A percentile compares a stretch with the other conserved stretches of the same genome.
Evolutionary conservation across 2,329 filamentous ascomycete genomes (phyloP).

Genomic region (Penicillium sp.): DNA sequence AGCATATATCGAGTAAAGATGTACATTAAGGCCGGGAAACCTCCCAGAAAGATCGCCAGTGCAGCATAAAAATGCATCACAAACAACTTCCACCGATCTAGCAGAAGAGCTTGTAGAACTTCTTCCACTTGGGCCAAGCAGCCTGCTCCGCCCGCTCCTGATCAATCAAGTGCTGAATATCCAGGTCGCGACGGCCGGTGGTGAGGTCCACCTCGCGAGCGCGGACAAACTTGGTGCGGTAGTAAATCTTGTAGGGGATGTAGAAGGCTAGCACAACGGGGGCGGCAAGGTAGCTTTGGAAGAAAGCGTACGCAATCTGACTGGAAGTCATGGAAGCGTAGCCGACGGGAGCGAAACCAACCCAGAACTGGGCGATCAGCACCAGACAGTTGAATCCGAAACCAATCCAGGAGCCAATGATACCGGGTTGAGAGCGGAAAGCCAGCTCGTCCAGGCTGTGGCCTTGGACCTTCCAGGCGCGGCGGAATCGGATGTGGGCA

Average conservation of each 20-base stretch:
- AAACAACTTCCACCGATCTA: constrained; percentile 37
- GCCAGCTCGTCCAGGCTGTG: constrained; percentile 75
- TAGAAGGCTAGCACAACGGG: constrained; percentile 64
- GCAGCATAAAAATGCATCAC: not conserved
- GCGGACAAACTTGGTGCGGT: constrained; percentile 67
- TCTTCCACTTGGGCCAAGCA: constrained; percentile 76
- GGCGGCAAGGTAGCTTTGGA: constrained; percentile 61
- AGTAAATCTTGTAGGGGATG: constrained; percentile 73
- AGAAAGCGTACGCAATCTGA: constrained; percentile 66
- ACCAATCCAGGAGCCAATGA: constrained; percentile 78
- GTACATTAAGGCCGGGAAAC: constrained; percentile 1
- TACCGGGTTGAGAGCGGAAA: constrained; percentile 76
- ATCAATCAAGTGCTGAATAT: constrained; percentile 73
- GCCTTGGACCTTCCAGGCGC: constrained; percentile 71
- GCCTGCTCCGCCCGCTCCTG: constrained; percentile 76
- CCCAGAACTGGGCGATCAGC: constrained; percentile 84
- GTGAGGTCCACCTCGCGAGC: constrained; percentile 79
- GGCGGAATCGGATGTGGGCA: constrained; percentile 89
- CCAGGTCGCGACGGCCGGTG: constrained; percentile 82
- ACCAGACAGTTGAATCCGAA: constrained; percentile 74
- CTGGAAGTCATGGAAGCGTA: constrained; percentile 49
- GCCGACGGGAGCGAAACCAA: constrained; percentile 73
- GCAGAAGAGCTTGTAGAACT: constrained; percentile 71
- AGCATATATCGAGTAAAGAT: constrained; percentile 1
- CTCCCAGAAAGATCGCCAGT: constrained; percentile 1